Evolutionary conservation across 768 basidiomycete genomes (phyloP).

Genomic region (Mycena rosella): DNA sequence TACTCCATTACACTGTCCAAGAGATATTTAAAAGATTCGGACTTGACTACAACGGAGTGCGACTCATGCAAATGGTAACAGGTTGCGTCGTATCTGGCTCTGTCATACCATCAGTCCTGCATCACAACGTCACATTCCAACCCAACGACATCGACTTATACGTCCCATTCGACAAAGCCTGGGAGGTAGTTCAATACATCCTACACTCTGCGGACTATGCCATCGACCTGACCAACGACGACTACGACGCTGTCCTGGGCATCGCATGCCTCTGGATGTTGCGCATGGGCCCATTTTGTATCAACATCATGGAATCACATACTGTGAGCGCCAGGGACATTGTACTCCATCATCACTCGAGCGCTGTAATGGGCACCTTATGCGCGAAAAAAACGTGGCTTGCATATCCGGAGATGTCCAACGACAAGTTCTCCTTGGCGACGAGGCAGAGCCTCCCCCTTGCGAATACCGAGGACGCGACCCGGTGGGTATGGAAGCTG

Average conservation of each 20-base stretch:
- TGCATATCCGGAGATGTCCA: not conserved
- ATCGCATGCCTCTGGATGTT: not conserved
- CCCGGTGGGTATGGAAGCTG: not conserved
- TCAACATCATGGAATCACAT: not conserved
- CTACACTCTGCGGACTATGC: not conserved
- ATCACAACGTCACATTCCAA: no score
- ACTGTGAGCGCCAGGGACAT: not conserved
- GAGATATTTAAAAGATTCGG: no score
- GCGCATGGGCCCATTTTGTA: not conserved
- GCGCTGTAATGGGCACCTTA: not conserved
- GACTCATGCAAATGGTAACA: no score
- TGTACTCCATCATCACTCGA: not conserved
- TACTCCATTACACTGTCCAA: no score
- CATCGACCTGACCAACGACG: not conserved
- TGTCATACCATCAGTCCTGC: no score
- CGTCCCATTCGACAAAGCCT: not conserved
- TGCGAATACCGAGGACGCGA: not conserved
- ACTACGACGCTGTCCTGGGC: not conserved
- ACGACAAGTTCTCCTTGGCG: not conserved
- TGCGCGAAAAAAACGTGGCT: not conserved
- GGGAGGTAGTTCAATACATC: not conserved
- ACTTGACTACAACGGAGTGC: no score
- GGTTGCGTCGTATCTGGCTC: no score
- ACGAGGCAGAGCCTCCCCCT: not conserved
- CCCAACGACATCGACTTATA: not conserved